Percentiles rank a stretch among this genome's conserved stretches.
Evolutionary conservation across 2,329 filamentous ascomycete genomes (phyloP).

Genomic region (Mollisiaceae sp.): DNA sequence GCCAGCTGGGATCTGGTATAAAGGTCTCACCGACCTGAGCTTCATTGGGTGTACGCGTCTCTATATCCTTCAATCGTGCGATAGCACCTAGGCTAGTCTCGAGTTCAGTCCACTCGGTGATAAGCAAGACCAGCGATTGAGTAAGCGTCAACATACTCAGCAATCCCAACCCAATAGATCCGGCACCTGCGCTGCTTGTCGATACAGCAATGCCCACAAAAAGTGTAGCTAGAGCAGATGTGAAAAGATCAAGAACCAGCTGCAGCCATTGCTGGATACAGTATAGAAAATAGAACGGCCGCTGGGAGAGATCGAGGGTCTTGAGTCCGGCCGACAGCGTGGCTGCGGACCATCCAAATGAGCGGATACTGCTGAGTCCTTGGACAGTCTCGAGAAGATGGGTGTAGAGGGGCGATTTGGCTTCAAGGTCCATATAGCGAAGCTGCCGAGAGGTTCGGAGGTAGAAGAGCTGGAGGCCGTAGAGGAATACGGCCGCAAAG

Average conservation of each 20-base stretch:
- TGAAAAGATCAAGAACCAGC: constrained; percentile 43
- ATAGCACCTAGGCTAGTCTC: constrained; percentile 64
- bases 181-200: constrained; percentile 11
- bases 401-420: constrained; percentile 49
- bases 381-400: constrained; percentile 52
- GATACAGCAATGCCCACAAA: constrained; percentile 39
- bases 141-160: constrained; percentile 50
- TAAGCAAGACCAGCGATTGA: constrained; percentile 48
- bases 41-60: constrained; percentile 48
- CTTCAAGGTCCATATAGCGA: constrained; percentile 48
- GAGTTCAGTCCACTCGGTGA: constrained; percentile 58
- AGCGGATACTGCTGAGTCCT: constrained; percentile 48
- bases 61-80: constrained; percentile 59
- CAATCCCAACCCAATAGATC: constrained; percentile 29
- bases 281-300: constrained; percentile 61
- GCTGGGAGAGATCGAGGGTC: constrained; percentile 58
- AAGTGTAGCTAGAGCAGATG: constrained; percentile 38
- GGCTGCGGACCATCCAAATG: constrained; percentile 48
- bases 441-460: background rate
- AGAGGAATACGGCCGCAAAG: background rate
- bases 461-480: background rate
- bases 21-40: constrained; percentile 26
- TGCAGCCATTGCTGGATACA: constrained; percentile 62
- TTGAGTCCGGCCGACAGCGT: constrained; percentile 48
- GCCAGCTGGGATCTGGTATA: constrained; percentile 38